A percentile compares a stretch with the other conserved stretches of the same genome.
These are phyloP conservation scores for Hericium coralloides DNA, from an alignment of 768 basidiomycete species.

Conservation along the genomic window DNA sequence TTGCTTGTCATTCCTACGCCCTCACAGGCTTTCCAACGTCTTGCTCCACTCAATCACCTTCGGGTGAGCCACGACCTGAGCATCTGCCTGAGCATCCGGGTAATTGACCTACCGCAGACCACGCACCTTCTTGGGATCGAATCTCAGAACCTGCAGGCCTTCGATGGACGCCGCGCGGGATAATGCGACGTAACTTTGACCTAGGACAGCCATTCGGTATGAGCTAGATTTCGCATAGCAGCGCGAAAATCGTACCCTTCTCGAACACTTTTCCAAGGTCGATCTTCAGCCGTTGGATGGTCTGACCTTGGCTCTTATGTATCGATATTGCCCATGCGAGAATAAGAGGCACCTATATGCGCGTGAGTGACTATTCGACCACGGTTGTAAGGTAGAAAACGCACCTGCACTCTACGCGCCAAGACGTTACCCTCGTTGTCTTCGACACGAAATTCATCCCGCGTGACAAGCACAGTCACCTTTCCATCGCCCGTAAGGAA, in stretches of 20 bases:
- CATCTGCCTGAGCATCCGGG: background rate
- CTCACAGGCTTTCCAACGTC: constrained; percentile 13
- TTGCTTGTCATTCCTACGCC: no score
- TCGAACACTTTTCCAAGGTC: constrained; percentile 62
- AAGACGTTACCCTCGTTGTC: constrained; percentile 41
- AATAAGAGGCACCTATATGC: constrained; percentile 55
- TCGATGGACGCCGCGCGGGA: constrained; percentile 46
- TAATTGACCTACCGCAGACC: background rate
- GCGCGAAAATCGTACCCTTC: constrained; percentile 26
- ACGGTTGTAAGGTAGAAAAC: background rate
- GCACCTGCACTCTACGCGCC: constrained; percentile 37
- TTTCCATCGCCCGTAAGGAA: constrained; percentile 34
- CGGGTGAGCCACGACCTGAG: constrained; percentile 33
- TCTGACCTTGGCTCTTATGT: constrained; percentile 74
- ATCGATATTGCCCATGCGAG: constrained; percentile 74
- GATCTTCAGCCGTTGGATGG: constrained; percentile 54
- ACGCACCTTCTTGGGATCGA: constrained; percentile 41
- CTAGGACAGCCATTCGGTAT: constrained; percentile 11
- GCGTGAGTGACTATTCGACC: background rate
- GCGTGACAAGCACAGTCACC: constrained; percentile 39
- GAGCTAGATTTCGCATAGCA: background rate
- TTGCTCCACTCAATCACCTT: constrained; percentile 37
- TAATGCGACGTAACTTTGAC: constrained; percentile 41
- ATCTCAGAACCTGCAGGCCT: constrained; percentile 44
- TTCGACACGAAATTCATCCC: constrained; percentile 46